Evolutionary conservation across 495 filamentous ascomycete species (phyloP).

Genomic region (Sporormia fimetaria): DNA sequence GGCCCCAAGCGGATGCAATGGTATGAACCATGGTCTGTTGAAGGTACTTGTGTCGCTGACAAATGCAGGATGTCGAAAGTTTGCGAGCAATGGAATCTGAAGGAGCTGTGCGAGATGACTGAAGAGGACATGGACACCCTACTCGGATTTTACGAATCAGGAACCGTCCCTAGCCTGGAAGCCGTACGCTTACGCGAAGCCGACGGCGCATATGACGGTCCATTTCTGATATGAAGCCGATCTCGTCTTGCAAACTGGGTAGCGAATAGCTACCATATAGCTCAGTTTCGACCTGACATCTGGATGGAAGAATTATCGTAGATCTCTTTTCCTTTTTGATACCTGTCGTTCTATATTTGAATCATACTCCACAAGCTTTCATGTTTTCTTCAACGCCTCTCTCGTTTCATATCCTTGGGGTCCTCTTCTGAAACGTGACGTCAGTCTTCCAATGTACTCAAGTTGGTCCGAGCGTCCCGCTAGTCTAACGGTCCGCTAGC

Average conservation of each 20-base stretch:
- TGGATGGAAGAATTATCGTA: too few species aligned
- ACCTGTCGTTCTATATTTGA: too few species aligned
- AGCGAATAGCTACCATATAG: too few species aligned
- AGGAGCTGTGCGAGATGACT: slow-evolving; percentile 74
- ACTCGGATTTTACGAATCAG: slow-evolving; percentile 53
- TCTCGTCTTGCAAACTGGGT: too few species aligned
- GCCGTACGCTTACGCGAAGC: slow-evolving; percentile 28
- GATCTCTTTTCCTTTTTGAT: too few species aligned
- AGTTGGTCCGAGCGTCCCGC: not conserved
- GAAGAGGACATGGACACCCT: slow-evolving; percentile 76
- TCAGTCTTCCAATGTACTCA: not conserved
- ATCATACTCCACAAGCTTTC: too few species aligned
- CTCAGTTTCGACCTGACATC: too few species aligned
- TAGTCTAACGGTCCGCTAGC: too few species aligned
- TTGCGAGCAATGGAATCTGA: slow-evolving; percentile 75
- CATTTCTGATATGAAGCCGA: slow-evolving; percentile 25
- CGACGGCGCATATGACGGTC: slow-evolving; percentile 29
- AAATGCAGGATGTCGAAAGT: slow-evolving; percentile 70
- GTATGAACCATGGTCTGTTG: slow-evolving; percentile 35
- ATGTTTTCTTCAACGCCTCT: too few species aligned
- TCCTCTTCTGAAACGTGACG: too few species aligned
- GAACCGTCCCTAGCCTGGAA: slow-evolving; percentile 30
- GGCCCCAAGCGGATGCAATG: slow-evolving; percentile 88
- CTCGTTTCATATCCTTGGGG: too few species aligned
- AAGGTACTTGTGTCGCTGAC: not conserved